Percentiles rank a stretch among this genome's conserved stretches.
Conservation (phyloP, 1,284 basidiomycete genomes). For the Tilletia walkeri region DNA sequence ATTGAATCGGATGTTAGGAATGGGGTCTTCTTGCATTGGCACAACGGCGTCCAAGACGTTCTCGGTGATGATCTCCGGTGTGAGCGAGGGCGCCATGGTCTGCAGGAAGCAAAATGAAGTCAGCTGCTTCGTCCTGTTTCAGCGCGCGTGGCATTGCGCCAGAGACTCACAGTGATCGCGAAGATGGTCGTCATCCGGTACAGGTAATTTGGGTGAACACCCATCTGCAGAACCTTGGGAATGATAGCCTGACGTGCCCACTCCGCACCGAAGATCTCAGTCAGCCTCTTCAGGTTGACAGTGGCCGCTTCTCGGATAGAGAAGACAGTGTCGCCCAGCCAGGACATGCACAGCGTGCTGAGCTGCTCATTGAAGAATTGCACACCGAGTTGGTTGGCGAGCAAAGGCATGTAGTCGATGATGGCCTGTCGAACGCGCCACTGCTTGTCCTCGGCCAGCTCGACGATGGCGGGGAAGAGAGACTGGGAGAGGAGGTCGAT, state of each 20-base stretch:
- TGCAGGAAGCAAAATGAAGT: constrained; percentile 53
- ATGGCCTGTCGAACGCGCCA: constrained; percentile 99
- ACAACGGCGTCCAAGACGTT: constrained; percentile 84
- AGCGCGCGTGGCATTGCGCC: not conserved
- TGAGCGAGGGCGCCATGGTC: constrained; percentile 93
- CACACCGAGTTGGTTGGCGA: constrained; percentile 94
- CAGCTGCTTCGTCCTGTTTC: not conserved
- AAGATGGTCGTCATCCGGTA: constrained; percentile 99
- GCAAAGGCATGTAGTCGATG: constrained; percentile 96
- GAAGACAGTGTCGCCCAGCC: constrained; percentile 97
- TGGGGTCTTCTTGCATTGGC: constrained; percentile 81
- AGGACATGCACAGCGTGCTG: constrained; percentile 95
- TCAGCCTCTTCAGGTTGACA: constrained; percentile 92
- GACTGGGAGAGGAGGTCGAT: constrained; percentile 94
- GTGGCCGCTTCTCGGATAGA: constrained; percentile 97
- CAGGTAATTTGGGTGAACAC: constrained; percentile 92
- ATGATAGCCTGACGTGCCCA: constrained; percentile 95
- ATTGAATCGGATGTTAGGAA: constrained; percentile 99
- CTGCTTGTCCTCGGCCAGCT: constrained; percentile 98
- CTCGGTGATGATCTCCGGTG: constrained; percentile 76
- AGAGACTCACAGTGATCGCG: constrained; percentile 78
- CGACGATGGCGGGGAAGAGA: constrained; percentile 93
- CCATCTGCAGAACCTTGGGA: constrained; percentile 97
- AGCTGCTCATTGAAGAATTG: constrained; percentile 98
- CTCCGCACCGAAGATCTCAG: constrained; percentile 97